A percentile compares a stretch with the other conserved stretches of the same genome.
These are phyloP conservation scores for Crithidia mellificae DNA, from an alignment of 208 protist species.

Conservation along the genomic window DNA sequence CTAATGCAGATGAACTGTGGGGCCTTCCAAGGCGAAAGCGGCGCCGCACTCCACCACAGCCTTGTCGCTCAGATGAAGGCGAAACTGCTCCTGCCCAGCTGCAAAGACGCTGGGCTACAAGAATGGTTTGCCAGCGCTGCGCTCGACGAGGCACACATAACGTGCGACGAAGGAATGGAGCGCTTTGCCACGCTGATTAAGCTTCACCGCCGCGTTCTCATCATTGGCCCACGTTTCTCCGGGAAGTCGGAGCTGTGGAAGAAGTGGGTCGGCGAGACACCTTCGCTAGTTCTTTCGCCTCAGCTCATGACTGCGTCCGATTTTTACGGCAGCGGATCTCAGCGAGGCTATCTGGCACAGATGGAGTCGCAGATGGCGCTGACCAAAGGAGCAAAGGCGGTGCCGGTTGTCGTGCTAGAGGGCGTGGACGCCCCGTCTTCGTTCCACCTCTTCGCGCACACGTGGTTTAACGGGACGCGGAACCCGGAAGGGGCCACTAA, in stretches of 20 bases:
- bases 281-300: conserved; percentile 52
- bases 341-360: conserved; percentile 34
- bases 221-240: conserved; percentile 70
- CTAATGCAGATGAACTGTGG: conserved; percentile 29
- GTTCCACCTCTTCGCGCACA: conserved; percentile 23
- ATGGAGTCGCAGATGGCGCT: background rate
- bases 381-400: background rate
- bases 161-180: conserved; percentile 25
- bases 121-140: background rate
- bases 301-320: conserved; percentile 60
- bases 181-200: conserved; percentile 59
- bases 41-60: conserved; percentile 37
- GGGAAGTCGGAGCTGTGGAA: conserved; percentile 77
- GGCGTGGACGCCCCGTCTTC: conserved; percentile 24
- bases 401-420: conserved; percentile 29
- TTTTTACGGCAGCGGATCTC: conserved; percentile 59
- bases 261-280: conserved; percentile 46
- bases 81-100: conserved; percentile 28
- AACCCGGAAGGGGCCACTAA: conserved; percentile 10
- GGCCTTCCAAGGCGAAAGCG: conserved; percentile 45
- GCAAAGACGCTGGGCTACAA: conserved; percentile 8
- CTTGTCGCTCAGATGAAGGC: conserved; percentile 53
- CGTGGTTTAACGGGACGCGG: conserved; percentile 16
- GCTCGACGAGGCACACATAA: background rate
- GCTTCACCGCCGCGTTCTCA: conserved; percentile 50